Percentiles rank a stretch among this genome's conserved stretches.
Evolutionary conservation across 2,329 filamentous ascomycete genomes (phyloP).

Genomic region (Pyrenophora graminea): DNA sequence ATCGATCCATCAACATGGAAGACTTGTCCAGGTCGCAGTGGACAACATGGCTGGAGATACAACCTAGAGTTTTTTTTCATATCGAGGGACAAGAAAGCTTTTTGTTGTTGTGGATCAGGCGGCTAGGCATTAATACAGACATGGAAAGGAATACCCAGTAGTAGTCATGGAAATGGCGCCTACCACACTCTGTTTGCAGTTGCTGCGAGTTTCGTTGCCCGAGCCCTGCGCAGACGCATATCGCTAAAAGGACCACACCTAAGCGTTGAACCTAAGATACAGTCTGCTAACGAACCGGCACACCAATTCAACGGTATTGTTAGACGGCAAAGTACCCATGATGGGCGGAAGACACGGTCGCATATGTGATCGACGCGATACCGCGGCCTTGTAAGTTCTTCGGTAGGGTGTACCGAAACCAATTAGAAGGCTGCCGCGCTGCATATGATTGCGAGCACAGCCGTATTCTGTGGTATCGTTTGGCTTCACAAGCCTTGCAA

Average conservation of each 20-base stretch:
- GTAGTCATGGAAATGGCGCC: no score
- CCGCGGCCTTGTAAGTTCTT: background rate
- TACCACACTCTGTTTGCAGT: background rate
- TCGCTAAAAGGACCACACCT: background rate
- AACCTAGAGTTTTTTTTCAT: no score
- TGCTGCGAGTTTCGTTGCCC: background rate
- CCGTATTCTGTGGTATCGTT: no score
- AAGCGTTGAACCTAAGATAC: background rate
- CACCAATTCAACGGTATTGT: constrained; percentile 4
- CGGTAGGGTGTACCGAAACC: background rate
- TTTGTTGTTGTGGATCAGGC: no score
- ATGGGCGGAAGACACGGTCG: constrained; percentile 3
- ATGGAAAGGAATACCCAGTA: no score
- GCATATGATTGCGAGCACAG: background rate
- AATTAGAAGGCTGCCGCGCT: background rate
- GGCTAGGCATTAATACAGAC: no score
- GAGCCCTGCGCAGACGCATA: background rate
- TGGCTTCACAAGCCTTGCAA: no score
- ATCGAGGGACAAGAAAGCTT: no score
- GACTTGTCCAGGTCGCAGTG: no score
- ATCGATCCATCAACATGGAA: no score
- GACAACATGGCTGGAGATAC: no score
- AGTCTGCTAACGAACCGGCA: background rate
- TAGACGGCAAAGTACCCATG: background rate
- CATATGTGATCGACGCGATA: constrained; percentile 1